A percentile compares a stretch with the other conserved stretches of the same genome.
These are phyloP conservation scores for Quercus wislizeni DNA, from an alignment of 306 rosid genomes.

Conservation along the genomic window DNA sequence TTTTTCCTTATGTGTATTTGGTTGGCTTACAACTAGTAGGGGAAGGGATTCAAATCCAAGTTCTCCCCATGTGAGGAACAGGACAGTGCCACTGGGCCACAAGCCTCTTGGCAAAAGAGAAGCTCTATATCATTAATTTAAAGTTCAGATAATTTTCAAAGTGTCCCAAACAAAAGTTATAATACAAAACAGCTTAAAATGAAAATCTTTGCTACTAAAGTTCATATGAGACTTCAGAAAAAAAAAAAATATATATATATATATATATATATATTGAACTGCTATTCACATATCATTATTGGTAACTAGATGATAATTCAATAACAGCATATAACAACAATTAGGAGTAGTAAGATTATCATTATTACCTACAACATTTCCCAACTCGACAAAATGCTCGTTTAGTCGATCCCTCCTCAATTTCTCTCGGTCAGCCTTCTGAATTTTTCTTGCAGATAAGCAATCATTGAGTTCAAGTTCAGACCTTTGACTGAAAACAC, in stretches of 20 bases:
- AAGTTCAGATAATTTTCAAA: no score
- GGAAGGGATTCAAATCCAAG: no score
- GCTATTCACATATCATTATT: background rate
- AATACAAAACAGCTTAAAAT: background rate
- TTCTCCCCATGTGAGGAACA: no score
- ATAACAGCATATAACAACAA: background rate
- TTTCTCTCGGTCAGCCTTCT: slow-evolving; percentile 91
- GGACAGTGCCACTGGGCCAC: no score
- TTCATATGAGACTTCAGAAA: background rate
- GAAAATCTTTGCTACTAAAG: background rate
- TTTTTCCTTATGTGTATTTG: no score
- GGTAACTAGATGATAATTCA: background rate
- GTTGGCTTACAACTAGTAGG: no score
- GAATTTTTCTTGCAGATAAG: slow-evolving; percentile 63
- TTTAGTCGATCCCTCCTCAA: slow-evolving; percentile 77
- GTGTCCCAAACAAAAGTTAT: no score
- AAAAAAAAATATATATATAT: background rate
- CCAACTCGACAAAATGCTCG: slow-evolving; percentile 75
- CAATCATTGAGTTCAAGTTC: slow-evolving; percentile 60
- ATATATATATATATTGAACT: background rate
- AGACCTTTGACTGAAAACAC: slow-evolving; percentile 42
- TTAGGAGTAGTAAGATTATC: background rate
- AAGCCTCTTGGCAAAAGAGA: no score
- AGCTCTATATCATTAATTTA: no score
- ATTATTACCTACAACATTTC: slow-evolving; percentile 56